Evolutionary conservation across 2,329 filamentous ascomycete genomes (phyloP), one percentile per base, ranked within the genome.

Genomic region (Sclerotinia borealis): DNA sequence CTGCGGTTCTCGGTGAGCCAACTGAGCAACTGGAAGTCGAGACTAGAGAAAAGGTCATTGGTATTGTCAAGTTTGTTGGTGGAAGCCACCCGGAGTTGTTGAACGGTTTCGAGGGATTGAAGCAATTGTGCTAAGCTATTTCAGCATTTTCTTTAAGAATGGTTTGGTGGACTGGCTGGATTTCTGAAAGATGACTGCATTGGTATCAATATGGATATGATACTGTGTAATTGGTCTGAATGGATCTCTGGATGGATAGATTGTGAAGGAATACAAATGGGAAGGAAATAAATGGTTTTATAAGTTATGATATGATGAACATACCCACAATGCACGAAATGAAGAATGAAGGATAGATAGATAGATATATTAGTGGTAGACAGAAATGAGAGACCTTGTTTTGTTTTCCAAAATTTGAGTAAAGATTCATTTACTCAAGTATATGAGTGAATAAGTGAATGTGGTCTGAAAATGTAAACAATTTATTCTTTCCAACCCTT

Each of bases 21-120:
- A 83, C 89, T 76, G 89, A 91, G 65, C 90, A 95, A 79, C 81
- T 95, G 48, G 87, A 89, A 71, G 81, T 84, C 10, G 86, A 89
- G 77, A 92, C 88, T 11, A 84, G 89, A 64, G 78, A 80, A 67
- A 80, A 88, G 71, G 80, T 93, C 50, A 79, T 85, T 70, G 82
- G 86, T 73, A 83, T 89, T 60, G 87, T 90, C 13, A 75, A 73
- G 62, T 72, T 73, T 62, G 73, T 75, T 54, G 69, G 67, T 27
- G 63, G 66, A 51, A 73, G 72, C 61, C 67, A 72, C 45, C 65
- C 71, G 7, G 65, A 65, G 52, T 59, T 73, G 39, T 63, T 74
- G 36, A 66, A 73, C 39, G 68, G 69, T 13, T 70, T 72, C 60
- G 63, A 66, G 48, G 61, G 62, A 11, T 63, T 74, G 59, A 64